Evolutionary conservation across 2,329 filamentous ascomycete species (phyloP), one percentile per base, ranked within the genome.

Genomic region (Neopestalotiopsis clavispora): DNA sequence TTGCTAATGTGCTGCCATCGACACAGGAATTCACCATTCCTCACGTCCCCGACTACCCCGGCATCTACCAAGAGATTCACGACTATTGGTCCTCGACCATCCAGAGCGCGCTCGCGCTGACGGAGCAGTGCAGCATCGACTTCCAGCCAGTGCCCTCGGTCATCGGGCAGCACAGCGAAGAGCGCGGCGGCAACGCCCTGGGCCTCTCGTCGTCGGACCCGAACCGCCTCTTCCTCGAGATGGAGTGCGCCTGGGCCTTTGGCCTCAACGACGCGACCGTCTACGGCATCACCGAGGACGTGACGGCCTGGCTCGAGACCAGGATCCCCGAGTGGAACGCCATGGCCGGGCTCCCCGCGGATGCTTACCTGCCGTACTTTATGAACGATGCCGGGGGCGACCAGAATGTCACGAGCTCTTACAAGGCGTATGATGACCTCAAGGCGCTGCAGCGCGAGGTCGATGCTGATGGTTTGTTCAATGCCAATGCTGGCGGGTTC

Each of bases 311-410:
- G 75, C 69, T 73, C 5, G 66, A 61, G 56, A 66, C 65, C 30
- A 68, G 17, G 69, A 67, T 56, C 57, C 63, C 34, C 12, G 67
- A 61, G 20, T 67, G 66, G 66, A 59, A 61, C 45, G 58, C 58
- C 20, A 34, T 61, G 58, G 66, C 66, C 20, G 66, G 58, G 3
- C 14, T 67, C 9, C 38, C 9, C 10, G 68, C 68, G 45, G 73
- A 71, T 14, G 65, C 69, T 2, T 80, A 79, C 68, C 70, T 75
- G 20, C 75, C 76, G 10, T 69, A 74, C 1, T 78, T 79, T 52
- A 77, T 81, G 75, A 81, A 81, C 57, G 79, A 81, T 71, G 78
- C 78, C 0, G 76, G 75, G 71, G 73, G 70, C 23, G 77, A 80
- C 68, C 76, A 77, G 70, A 77, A 77, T 64, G 77, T 77, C 12